A percentile compares a stretch with the other conserved stretches of the same genome.
Conservation (phyloP, 257 asterid species). For the Prunella vulgaris region DNA sequence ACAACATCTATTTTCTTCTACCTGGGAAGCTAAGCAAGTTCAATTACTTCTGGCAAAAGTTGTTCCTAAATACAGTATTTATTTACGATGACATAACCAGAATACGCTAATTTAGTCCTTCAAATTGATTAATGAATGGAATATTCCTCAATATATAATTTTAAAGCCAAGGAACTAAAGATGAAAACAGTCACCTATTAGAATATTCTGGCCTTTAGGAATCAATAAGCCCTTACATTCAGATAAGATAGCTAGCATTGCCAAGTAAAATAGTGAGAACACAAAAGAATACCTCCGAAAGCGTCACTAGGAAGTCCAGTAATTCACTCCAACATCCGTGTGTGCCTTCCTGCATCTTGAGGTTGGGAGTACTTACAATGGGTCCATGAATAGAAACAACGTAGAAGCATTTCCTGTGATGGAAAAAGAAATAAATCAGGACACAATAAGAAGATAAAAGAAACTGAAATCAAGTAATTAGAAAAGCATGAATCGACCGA, state of each 20-base stretch:
- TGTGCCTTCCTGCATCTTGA: slow-evolving; percentile 53
- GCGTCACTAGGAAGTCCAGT: slow-evolving; percentile 80
- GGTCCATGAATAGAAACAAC: slow-evolving; percentile 78
- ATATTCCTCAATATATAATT: no score
- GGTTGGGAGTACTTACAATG: slow-evolving; percentile 47
- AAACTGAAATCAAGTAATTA: neutral
- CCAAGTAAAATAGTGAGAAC: neutral
- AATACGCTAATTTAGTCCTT: neutral
- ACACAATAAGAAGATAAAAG: neutral
- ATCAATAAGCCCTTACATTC: neutral
- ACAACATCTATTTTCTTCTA: slow-evolving; percentile 45
- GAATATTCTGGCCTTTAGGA: neutral
- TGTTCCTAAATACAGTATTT: neutral
- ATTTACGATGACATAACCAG: neutral
- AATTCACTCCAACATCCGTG: slow-evolving; percentile 66
- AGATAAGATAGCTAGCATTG: neutral
- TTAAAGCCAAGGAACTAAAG: neutral
- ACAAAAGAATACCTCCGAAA: slow-evolving; percentile 54
- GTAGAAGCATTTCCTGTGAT: slow-evolving; percentile 69
- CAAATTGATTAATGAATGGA: neutral
- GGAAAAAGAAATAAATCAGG: slow-evolving; percentile 2
- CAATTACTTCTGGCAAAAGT: slow-evolving; percentile 12
- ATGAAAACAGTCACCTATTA: neutral
- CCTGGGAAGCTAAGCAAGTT: slow-evolving; percentile 34
- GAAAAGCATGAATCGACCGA: no score